Evolutionary conservation across 2,329 filamentous ascomycete species (phyloP).

Genomic region (Colletotrichum zoysiae): DNA sequence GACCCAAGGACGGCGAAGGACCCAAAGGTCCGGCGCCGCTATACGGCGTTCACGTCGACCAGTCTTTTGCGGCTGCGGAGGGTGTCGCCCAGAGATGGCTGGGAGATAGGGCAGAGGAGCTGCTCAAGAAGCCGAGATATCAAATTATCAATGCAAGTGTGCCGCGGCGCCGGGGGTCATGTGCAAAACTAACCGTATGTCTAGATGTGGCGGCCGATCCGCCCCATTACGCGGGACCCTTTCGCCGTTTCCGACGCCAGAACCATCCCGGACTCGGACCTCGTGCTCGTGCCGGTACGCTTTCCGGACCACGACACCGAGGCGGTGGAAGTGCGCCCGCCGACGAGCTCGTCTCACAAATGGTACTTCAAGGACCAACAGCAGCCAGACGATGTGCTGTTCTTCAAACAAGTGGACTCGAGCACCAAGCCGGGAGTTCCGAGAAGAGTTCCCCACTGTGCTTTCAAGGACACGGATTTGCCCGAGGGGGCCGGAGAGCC

Average conservation of each 20-base stretch:
- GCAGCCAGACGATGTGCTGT: constrained; percentile 64
- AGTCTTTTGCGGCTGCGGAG: constrained; percentile 61
- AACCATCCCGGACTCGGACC: constrained; percentile 63
- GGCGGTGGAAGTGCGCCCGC: constrained; percentile 61
- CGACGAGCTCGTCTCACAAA: constrained; percentile 58
- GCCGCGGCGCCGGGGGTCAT: constrained; percentile 59
- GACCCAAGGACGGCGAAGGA: constrained; percentile 28
- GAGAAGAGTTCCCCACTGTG: constrained; percentile 62
- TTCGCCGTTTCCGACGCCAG: constrained; percentile 65
- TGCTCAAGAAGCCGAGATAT: constrained; percentile 56
- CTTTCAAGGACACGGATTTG: constrained; percentile 58
- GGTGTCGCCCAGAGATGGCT: constrained; percentile 37
- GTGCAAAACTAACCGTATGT: constrained; percentile 61
- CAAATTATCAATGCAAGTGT: constrained; percentile 71
- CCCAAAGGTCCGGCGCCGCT: constrained; percentile 36
- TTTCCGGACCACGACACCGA: constrained; percentile 47
- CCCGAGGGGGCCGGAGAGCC: constrained; percentile 67
- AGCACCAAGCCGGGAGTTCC: constrained; percentile 60
- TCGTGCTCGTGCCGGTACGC: constrained; percentile 54
- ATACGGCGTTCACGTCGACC: constrained; percentile 65
- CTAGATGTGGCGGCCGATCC: constrained; percentile 47
- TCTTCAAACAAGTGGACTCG: constrained; percentile 76
- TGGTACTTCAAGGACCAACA: constrained; percentile 68
- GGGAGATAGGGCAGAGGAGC: constrained; percentile 39
- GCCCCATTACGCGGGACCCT: constrained; percentile 60